phyloP scores from a whole-genome alignment of 306 rosid species.

The Ormosia emarginata region DNA sequence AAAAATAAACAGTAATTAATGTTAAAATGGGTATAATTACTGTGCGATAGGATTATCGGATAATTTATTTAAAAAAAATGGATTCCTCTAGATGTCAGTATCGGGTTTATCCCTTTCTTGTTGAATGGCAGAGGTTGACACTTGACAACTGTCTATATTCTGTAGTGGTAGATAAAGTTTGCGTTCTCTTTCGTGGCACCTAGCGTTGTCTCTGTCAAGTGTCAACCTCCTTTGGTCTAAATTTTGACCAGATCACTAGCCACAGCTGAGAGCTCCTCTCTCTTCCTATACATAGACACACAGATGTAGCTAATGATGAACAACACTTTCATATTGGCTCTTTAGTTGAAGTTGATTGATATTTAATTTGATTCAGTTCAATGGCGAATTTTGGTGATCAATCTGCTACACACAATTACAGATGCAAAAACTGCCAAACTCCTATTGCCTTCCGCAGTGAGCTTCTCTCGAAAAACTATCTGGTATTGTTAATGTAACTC shows the following conservation, averaged over 20 bases:
- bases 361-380: neutral
- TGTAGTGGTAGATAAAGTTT: neutral
- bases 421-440: conserved; percentile 28
- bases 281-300: neutral
- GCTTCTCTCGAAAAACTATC: conserved; percentile 11
- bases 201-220: neutral
- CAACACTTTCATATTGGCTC: neutral
- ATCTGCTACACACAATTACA: conserved; percentile 6
- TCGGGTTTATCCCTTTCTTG: no score
- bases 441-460: conserved; percentile 25
- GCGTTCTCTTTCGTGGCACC: neutral
- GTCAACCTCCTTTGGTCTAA: neutral
- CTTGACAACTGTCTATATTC: no score
- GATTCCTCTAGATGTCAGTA: no score
- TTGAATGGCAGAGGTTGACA: no score
- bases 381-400: neutral
- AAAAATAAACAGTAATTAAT: no score
- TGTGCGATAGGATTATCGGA: no score
- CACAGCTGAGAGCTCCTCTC: neutral
- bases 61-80: no score
- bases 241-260: neutral
- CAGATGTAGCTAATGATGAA: neutral
- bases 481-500: neutral
- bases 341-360: neutral
- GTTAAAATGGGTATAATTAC: no score